phyloP scores from a whole-genome alignment of 1,284 basidiomycete species.

The Grifola frondosa region DNA sequence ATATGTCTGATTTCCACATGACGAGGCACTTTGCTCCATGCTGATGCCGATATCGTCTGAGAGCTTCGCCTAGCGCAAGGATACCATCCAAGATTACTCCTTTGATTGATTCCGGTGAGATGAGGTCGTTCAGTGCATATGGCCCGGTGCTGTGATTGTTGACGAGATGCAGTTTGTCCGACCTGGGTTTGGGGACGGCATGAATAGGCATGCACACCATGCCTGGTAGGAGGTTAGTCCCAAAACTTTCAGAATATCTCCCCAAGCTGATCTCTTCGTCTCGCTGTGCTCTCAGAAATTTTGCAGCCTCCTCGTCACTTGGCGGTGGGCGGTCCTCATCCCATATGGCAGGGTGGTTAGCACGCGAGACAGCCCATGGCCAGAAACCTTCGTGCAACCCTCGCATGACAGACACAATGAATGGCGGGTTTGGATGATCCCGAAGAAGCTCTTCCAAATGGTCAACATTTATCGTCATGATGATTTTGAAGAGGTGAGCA shows the following conservation, averaged over 20 bases:
- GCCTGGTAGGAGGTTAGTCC: constrained; percentile 38
- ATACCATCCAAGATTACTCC: constrained; percentile 16
- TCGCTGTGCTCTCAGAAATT: background rate
- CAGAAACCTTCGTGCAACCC: constrained; percentile 41
- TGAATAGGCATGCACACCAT: constrained; percentile 44
- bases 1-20: constrained; percentile 41
- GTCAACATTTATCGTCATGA: constrained; percentile 35
- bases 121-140: constrained; percentile 39
- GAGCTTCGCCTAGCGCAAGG: constrained; percentile 5
- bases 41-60: constrained; percentile 36
- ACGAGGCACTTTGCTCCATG: no score
- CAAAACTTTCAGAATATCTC: constrained; percentile 38
- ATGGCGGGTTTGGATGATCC: constrained; percentile 36
- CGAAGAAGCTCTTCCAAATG: constrained; percentile 28
- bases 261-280: background rate
- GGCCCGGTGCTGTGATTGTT: constrained; percentile 35
- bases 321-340: constrained; percentile 14
- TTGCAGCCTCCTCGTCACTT: background rate
- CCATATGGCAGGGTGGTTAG: constrained; percentile 20
- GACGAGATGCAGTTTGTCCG: constrained; percentile 36
- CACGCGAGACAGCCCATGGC: constrained; percentile 34
- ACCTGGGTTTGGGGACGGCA: constrained; percentile 38
- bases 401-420: constrained; percentile 33
- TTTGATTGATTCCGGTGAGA: constrained; percentile 20
- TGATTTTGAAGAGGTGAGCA: constrained; percentile 35